Base-by-base conservation (phyloP, 768 basidiomycete genomes). In the Saitozyma podzolica region DNA sequence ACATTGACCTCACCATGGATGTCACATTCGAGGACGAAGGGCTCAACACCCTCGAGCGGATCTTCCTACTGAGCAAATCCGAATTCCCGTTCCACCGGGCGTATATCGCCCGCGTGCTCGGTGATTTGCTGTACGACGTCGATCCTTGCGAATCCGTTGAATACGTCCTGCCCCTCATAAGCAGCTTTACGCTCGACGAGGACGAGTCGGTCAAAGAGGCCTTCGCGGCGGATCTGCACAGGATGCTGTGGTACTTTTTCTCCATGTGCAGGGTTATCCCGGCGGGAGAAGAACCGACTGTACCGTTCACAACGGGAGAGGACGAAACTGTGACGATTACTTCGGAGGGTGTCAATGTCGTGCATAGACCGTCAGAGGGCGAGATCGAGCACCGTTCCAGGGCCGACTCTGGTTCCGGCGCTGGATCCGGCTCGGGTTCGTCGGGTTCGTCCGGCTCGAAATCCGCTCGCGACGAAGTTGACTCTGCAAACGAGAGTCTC, bases 161-260 rank as follows among this genome's bases (percentile, higher is more conserved):
- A 78, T 98, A 95, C 74, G 91, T 98, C 60, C 81, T 95, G 17
- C 94, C 94, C 0, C 85, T 96, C n/a, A 84, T 98, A 60, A 88
- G 85, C 55, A 85, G 85, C 49, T 85, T 97, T 39, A 91, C 91
- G 9, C 86, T 89, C 80, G 92, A 94, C 73, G 87, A 91, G 76
- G 92, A 95, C 63, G 92, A 95, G 73, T 78, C 83, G 50, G 91
- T 96, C 56, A 90, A 90, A 76, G 92, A 94, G 78, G 90, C 91
- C 7, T 86, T 96, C 20, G 88, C 90, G 0, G 83, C 86, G 1
- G 88, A 90, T 67, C 82, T 98, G 9, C 86, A 90, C 43, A 81
- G 85, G 54, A 85, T 95, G 68, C 85, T 96, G 53, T 96, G 92
- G 92, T 95, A 91, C 87, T 97, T 95, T 80, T 87, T 91, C 70